Percentiles rank a stretch among this genome's conserved stretches.
Evolutionary conservation across 106 monocot genomes (phyloP).

Genomic region (Dactylorhiza incarnata): DNA sequence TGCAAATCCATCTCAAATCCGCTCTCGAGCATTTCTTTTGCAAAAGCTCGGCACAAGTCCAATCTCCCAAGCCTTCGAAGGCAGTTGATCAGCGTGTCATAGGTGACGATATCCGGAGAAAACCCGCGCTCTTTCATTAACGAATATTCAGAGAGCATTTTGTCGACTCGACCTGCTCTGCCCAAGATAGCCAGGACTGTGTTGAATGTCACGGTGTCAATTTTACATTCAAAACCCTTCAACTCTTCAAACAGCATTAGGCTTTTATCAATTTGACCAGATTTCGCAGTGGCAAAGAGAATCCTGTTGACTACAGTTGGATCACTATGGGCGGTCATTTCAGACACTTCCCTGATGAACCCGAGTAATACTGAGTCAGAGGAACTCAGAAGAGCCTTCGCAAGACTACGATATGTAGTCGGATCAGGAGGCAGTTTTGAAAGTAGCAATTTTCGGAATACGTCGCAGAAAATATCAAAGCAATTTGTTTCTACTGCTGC

Average conservation of each 20-base stretch:
- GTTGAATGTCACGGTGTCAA: slow-evolving; percentile 67
- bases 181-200: slow-evolving; percentile 62
- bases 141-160: slow-evolving; percentile 52
- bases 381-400: slow-evolving; percentile 36
- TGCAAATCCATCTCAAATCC: slow-evolving; percentile 52
- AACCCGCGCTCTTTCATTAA: slow-evolving; percentile 51
- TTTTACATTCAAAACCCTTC: slow-evolving; percentile 33
- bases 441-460: slow-evolving; percentile 58
- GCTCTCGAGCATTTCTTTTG: slow-evolving; percentile 52
- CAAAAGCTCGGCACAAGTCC: slow-evolving; percentile 38
- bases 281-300: slow-evolving; percentile 35
- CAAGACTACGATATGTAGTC: slow-evolving; percentile 40
- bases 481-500: slow-evolving; percentile 28
- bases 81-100: slow-evolving; percentile 65
- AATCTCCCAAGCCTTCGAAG: slow-evolving; percentile 51
- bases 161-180: slow-evolving; percentile 41
- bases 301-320: slow-evolving; percentile 65
- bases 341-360: slow-evolving; percentile 44
- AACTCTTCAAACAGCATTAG: slow-evolving; percentile 45
- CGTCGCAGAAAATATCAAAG: slow-evolving; percentile 35
- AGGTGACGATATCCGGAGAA: slow-evolving; percentile 55
- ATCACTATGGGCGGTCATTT: slow-evolving; percentile 36
- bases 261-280: slow-evolving; percentile 41
- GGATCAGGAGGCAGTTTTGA: slow-evolving; percentile 43
- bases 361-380: slow-evolving; percentile 22